These are phyloP conservation scores for Blumeria hordei DNA, from an alignment of 2,329 filamentous ascomycete species.

Conservation along the genomic window DNA sequence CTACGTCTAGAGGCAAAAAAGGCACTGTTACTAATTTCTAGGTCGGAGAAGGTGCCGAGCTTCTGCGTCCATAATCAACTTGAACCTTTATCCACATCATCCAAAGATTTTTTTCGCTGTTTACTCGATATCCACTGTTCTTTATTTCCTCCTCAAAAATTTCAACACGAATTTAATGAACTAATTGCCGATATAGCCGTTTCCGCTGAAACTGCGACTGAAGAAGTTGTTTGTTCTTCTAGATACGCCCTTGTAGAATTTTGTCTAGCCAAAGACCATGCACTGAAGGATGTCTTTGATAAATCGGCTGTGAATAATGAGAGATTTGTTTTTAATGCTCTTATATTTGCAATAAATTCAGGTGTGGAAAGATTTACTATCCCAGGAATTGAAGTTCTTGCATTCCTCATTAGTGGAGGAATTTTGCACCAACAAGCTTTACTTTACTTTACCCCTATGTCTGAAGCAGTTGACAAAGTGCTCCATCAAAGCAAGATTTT, in stretches of 20 bases:
- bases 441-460: neutral
- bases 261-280: conserved; percentile 14
- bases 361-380: conserved; percentile 46
- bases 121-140: conserved; percentile 1
- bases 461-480: neutral
- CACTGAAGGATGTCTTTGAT: conserved; percentile 6
- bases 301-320: neutral
- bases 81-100: neutral
- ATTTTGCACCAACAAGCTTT: neutral
- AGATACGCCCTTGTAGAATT: conserved; percentile 37
- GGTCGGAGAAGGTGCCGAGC: neutral
- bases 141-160: neutral
- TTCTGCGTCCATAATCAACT: neutral
- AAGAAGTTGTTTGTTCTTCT: conserved; percentile 46
- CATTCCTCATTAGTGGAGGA: conserved; percentile 46
- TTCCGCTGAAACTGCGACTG: conserved; percentile 55
- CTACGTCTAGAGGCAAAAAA: conserved; percentile 1
- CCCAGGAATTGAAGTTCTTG: conserved; percentile 51
- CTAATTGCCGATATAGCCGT: conserved; percentile 45
- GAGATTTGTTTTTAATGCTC: neutral
- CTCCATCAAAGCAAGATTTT: conserved; percentile 37
- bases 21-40: neutral
- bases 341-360: conserved; percentile 12
- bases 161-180: conserved; percentile 8
- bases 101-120: conserved; percentile 1